These are phyloP conservation scores for Pestalotiopsis sp. DNA, from an alignment of 2,329 filamentous ascomycete genomes.

Conservation along the genomic window DNA sequence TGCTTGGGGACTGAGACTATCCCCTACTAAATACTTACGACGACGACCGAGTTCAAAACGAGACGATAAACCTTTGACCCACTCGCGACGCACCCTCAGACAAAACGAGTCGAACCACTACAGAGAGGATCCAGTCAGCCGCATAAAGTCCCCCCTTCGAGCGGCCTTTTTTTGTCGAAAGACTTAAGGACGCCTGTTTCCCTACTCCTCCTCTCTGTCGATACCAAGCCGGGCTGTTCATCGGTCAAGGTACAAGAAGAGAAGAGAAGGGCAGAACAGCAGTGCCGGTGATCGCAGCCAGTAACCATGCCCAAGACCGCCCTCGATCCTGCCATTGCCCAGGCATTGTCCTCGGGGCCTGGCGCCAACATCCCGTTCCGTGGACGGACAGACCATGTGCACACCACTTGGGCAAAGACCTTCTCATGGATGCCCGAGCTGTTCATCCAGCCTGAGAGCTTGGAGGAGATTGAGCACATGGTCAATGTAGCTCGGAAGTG, in stretches of 20 bases:
- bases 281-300: not conserved
- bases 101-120: not conserved
- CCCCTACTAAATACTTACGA: not conserved
- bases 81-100: not conserved
- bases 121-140: not conserved
- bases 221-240: not conserved
- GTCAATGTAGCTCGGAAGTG: constrained; percentile 80
- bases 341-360: constrained; percentile 7
- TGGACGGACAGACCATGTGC: constrained; percentile 70
- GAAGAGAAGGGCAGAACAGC: not conserved
- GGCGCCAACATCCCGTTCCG: constrained; percentile 68
- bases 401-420: constrained; percentile 94
- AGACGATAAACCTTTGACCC: not conserved
- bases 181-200: no score
- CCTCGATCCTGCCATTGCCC: constrained; percentile 12
- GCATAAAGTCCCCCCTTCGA: not conserved
- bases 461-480: constrained; percentile 81
- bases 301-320: constrained; percentile 4
- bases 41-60: not conserved
- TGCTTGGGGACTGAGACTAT: not conserved
- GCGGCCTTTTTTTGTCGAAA: not conserved
- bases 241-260: not conserved
- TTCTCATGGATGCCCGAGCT: constrained; percentile 89
- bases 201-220: no score
- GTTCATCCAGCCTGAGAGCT: constrained; percentile 81